Conservation (phyloP, 805 yeast species). For the Myxozyma mucilagina region DNA sequence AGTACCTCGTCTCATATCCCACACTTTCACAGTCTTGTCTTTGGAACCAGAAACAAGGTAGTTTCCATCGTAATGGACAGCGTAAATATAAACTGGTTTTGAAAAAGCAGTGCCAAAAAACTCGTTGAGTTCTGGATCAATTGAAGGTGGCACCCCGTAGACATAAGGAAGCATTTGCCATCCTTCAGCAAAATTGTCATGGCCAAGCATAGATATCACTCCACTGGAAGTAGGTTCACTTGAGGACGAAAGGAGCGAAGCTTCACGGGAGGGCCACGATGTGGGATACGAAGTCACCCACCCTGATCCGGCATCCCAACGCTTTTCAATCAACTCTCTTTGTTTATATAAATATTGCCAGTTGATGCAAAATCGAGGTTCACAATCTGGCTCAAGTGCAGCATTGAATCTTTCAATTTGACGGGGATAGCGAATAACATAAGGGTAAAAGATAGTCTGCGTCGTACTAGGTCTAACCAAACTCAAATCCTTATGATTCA, state of each 20-base stretch:
- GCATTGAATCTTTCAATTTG: no score
- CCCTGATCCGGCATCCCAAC: conserved; percentile 7
- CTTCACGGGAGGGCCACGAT: neutral
- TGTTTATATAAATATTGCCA: conserved; percentile 15
- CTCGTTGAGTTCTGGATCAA: neutral
- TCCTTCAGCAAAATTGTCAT: neutral
- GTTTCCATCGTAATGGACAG: conserved; percentile 75
- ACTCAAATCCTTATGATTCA: no score
- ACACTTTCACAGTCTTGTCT: conserved; percentile 84
- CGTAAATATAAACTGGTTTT: conserved; percentile 5
- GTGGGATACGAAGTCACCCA: conserved; percentile 3
- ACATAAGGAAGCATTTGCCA: neutral
- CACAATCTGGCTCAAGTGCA: no score
- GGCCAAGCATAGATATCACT: neutral
- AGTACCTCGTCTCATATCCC: conserved; percentile 75
- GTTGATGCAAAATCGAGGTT: neutral
- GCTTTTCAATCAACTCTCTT: conserved; percentile 2
- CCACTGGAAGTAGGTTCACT: neutral
- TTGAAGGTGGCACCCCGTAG: neutral
- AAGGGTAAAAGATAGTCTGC: no score
- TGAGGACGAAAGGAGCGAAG: neutral
- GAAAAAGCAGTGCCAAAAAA: neutral
- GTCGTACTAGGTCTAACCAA: no score
- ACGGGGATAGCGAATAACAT: no score
- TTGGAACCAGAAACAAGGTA: conserved; percentile 86